A percentile compares a stretch with the other conserved stretches of the same genome.
Evolutionary conservation across 2,329 filamentous ascomycete species (phyloP).

Genomic region (Cytospora chrysosperma): DNA sequence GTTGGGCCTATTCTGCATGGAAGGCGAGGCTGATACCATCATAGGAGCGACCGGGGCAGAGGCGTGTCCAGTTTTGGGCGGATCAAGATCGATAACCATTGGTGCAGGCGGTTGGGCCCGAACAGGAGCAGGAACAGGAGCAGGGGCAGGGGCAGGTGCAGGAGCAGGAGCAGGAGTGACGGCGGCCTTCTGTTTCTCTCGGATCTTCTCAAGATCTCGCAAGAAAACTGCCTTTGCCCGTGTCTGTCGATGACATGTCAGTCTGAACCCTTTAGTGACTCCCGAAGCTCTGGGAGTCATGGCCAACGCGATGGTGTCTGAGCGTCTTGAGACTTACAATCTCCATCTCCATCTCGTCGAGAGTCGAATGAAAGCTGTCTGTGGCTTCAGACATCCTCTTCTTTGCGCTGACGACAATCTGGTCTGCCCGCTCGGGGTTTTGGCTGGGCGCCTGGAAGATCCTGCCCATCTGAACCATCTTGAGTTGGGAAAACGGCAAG

Average conservation of each 20-base stretch:
- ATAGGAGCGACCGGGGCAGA: constrained; percentile 21
- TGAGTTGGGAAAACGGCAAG: background rate
- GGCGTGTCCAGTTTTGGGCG: constrained; percentile 14
- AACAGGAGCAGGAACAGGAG: background rate
- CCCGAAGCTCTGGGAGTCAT: background rate
- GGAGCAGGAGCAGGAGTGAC: background rate
- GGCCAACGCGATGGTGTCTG: background rate
- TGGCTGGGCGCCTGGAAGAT: constrained; percentile 15
- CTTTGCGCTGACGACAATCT: constrained; percentile 17
- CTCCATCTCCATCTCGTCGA: constrained; percentile 25
- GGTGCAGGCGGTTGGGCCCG: constrained; percentile 22
- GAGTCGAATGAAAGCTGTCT: constrained; percentile 23
- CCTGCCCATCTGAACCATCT: constrained; percentile 25
- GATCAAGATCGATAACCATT: constrained; percentile 23
- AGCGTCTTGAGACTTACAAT: constrained; percentile 16
- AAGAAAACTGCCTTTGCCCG: constrained; percentile 23
- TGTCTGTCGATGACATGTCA: constrained; percentile 13
- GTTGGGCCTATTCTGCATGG: constrained; percentile 15
- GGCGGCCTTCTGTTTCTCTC: constrained; percentile 14
- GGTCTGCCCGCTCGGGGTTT: constrained; percentile 14
- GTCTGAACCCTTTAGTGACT: background rate
- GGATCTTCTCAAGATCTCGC: constrained; percentile 21
- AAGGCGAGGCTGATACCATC: constrained; percentile 21
- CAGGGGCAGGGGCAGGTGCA: background rate
- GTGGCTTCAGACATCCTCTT: constrained; percentile 22